Base-by-base conservation (phyloP, 495 filamentous ascomycete genomes). In the Rostrohypoxylon terebratum region DNA sequence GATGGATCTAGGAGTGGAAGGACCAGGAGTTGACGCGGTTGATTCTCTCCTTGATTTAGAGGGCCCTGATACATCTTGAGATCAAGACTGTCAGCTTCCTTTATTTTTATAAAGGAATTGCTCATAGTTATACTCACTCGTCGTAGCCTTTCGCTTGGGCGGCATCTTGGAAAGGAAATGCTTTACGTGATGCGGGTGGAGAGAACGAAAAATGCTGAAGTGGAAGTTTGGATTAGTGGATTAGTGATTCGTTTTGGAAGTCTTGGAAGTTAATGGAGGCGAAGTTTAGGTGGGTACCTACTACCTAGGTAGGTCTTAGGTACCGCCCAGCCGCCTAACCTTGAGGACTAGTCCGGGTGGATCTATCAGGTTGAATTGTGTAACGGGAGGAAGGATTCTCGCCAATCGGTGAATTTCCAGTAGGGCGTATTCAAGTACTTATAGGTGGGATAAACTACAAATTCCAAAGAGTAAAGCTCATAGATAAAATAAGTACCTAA, bases 141-240 rank as follows among this genome's bases (percentile, higher is more conserved):
- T 82, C 67, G 87, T 79, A 55, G 92, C 92, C 82, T 96, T 94
- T 79, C 93, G 88, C 82, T 96, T 96, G 7, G 87, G 83, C 50
- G 91, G 90, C 92, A 94, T 94, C 60, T 71, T 79, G 66, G 63
- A 70, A 34, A 45, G 23, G 18, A 36, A 25, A 28, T 42, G 5
- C 23, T 21, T 45, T 36, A 5, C 14, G 16, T 45, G 54, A 48
- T 54, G 7, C 20, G 18, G 28, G 18, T 23, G 53, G 50, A 45
- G 50, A 47, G 25, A 45, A 47, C 28, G 42, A 67, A 48, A 34
- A 61, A 59, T 57, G 38, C 45, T 48, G 31, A 48, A 20, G 69
- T 16, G 57, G 38, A 48, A 33, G 42, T 11, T 16, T 16, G n/a
- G n/a, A 62, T 28, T 14, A 18, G 14, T 16, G n/a, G n/a, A 62